Conservation (phyloP, 306 rosid genomes). For the Abrus pulchellus region DNA sequence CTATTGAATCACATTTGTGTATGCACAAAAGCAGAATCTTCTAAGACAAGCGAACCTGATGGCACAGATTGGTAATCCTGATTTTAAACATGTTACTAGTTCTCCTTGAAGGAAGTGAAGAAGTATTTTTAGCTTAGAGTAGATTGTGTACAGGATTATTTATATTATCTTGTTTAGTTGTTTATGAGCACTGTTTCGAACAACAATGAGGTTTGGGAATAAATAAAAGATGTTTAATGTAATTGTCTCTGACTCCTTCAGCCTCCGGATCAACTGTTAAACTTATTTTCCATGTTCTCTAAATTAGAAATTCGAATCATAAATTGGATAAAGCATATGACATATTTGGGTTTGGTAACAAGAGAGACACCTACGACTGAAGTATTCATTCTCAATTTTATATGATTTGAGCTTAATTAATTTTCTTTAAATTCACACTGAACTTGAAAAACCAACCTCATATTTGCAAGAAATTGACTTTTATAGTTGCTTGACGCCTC, state of each 20-base stretch:
- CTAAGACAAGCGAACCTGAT: slow-evolving; percentile 1
- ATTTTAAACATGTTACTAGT: slow-evolving; percentile 16
- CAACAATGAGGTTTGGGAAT: neutral
- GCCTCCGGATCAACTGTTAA: slow-evolving; percentile 3
- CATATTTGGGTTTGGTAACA: neutral
- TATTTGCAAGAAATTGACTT: slow-evolving; percentile 97
- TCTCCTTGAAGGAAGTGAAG: slow-evolving; percentile 32
- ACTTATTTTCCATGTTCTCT: slow-evolving; percentile 15
- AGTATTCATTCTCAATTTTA: neutral
- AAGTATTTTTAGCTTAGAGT: slow-evolving; percentile 6
- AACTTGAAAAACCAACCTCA: slow-evolving; percentile 72
- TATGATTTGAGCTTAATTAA: slow-evolving; percentile 3
- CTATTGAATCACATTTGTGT: slow-evolving; percentile 37
- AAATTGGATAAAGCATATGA: slow-evolving; percentile 24
- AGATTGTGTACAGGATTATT: slow-evolving; percentile 1
- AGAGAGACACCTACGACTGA: neutral
- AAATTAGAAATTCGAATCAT: neutral
- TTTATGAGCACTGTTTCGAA: neutral
- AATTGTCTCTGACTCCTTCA: slow-evolving; percentile 3
- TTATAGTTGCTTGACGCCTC: slow-evolving; percentile 98
- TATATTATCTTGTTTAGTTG: neutral
- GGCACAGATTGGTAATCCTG: neutral
- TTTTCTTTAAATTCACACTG: neutral
- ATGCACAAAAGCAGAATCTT: slow-evolving; percentile 11
- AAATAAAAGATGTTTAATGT: neutral